Conservation (phyloP, 495 filamentous ascomycete species). For the Penicillium soppii region DNA sequence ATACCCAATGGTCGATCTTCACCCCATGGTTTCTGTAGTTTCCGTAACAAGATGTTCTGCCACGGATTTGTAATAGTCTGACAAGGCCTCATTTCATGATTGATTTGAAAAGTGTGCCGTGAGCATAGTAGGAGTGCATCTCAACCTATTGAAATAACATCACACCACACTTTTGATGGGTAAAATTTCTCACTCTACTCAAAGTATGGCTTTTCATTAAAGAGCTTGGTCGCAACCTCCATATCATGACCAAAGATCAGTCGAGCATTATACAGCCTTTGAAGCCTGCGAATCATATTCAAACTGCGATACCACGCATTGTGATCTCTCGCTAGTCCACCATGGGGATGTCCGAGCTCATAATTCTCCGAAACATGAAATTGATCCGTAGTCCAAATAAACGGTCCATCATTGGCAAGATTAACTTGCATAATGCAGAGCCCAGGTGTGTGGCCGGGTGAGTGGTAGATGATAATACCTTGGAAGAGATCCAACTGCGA, state of each 20-base stretch:
- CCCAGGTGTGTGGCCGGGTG: slow-evolving; percentile 42
- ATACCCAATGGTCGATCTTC: too few species aligned
- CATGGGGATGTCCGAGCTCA: slow-evolving; percentile 35
- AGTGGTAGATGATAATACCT: slow-evolving; percentile 38
- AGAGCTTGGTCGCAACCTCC: slow-evolving; percentile 13
- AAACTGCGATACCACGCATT: slow-evolving; percentile 40
- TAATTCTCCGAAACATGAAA: slow-evolving; percentile 43
- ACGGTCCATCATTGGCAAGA: slow-evolving; percentile 35
- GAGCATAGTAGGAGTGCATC: too few species aligned
- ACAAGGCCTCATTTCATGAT: too few species aligned
- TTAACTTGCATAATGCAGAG: slow-evolving; percentile 42
- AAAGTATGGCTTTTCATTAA: slow-evolving; percentile 20
- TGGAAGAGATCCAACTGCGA: slow-evolving; percentile 30
- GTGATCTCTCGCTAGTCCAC: slow-evolving; percentile 44
- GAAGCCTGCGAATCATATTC: slow-evolving; percentile 36
- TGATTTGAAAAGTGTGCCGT: too few species aligned
- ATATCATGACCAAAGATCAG: slow-evolving; percentile 42
- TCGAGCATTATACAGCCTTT: slow-evolving; percentile 34
- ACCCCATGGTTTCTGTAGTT: too few species aligned
- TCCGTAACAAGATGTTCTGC: too few species aligned
- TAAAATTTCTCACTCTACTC: slow-evolving; percentile 15
- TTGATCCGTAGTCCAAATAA: slow-evolving; percentile 46
- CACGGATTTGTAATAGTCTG: too few species aligned
- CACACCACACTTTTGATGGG: too few species aligned
- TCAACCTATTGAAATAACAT: too few species aligned